A percentile compares a stretch with the other conserved stretches of the same genome.
phyloP scores from a whole-genome alignment of 1,284 basidiomycete genomes.

The Heterobasidion irregulare region DNA sequence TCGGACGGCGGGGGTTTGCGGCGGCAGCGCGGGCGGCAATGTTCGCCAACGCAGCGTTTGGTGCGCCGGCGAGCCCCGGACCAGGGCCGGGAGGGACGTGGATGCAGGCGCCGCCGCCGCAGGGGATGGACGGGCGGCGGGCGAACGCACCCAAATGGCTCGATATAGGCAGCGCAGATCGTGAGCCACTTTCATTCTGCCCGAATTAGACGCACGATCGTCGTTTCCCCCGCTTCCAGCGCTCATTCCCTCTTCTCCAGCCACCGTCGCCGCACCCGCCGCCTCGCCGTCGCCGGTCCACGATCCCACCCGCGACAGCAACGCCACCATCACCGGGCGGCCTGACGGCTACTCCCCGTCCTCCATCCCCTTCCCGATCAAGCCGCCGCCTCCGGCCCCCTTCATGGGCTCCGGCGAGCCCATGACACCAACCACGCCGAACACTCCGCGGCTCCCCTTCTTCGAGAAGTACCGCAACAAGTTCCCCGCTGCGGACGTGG shows the following conservation, averaged over 20 bases:
- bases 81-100: too few relatives aligned
- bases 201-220: not conserved
- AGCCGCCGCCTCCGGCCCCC: slow-evolving; percentile 2
- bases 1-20: slow-evolving; percentile 78
- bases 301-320: slow-evolving; percentile 1
- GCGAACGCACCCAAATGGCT: slow-evolving; percentile 42
- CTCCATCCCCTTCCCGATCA: slow-evolving; percentile 23
- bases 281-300: not conserved
- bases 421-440: slow-evolving; percentile 24
- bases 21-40: slow-evolving; percentile 70
- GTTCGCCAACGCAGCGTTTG: slow-evolving; percentile 25
- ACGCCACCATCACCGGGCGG: not conserved
- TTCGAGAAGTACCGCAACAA: slow-evolving; percentile 29
- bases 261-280: not conserved
- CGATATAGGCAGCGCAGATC: slow-evolving; percentile 32
- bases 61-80: not conserved
- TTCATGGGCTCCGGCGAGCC: slow-evolving; percentile 16
- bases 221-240: not conserved
- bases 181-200: not conserved
- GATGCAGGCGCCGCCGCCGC: slow-evolving; percentile 12
- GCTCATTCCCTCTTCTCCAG: not conserved
- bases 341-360: slow-evolving; percentile 13
- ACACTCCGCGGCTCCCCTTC: slow-evolving; percentile 25
- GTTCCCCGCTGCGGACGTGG: not conserved
- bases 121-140: slow-evolving; percentile 26